These are phyloP conservation scores for Coniochaeta hoffmannii DNA, from an alignment of 2,329 filamentous ascomycete genomes.

Conservation along the genomic window DNA sequence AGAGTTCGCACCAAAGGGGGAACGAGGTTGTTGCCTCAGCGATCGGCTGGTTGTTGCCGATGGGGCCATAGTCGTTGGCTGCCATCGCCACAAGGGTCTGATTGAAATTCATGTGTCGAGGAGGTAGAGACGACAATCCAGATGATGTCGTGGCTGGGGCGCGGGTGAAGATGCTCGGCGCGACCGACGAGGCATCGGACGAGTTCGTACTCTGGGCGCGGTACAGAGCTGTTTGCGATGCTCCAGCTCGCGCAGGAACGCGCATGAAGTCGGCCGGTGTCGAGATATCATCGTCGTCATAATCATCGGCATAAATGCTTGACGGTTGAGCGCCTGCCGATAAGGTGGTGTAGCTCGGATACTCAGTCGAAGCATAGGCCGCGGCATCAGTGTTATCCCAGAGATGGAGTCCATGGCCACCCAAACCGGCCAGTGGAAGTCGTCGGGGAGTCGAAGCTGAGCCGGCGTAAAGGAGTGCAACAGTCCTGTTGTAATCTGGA, in stretches of 20 bases:
- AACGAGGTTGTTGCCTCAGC: not conserved
- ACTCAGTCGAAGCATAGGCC: not conserved
- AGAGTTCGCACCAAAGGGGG: conserved; percentile 39
- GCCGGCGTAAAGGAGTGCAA: not conserved
- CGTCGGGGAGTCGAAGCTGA: not conserved
- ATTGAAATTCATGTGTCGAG: not conserved
- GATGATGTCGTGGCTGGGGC: not conserved
- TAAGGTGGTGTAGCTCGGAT: not conserved
- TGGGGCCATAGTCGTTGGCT: not conserved
- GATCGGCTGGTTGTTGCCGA: not conserved
- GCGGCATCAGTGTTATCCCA: not conserved
- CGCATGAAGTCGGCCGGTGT: not conserved
- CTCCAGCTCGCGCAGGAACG: not conserved
- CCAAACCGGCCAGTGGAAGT: not conserved
- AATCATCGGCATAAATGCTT: not conserved
- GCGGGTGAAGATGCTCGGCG: not conserved
- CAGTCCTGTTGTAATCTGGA: not conserved
- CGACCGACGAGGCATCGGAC: not conserved
- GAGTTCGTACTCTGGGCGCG: not conserved
- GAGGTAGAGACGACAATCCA: not conserved
- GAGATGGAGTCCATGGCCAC: not conserved
- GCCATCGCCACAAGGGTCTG: not conserved
- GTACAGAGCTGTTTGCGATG: not conserved
- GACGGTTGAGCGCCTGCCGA: not conserved
- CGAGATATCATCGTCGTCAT: not conserved